Conservation (phyloP, 805 yeast genomes). For the Yarrowia sp. region DNA sequence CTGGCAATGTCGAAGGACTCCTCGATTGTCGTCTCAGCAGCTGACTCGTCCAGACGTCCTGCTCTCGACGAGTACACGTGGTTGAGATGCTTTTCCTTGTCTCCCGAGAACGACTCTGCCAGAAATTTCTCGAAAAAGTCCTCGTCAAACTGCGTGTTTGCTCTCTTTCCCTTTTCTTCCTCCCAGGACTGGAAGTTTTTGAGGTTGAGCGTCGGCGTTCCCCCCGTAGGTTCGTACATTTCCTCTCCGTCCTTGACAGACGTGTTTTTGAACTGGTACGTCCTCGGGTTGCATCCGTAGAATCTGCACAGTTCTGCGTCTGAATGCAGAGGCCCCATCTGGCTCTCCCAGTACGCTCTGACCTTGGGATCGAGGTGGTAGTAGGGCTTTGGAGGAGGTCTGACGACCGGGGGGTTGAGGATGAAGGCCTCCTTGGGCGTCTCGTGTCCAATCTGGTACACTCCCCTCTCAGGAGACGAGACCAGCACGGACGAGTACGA, state of each 20-base stretch:
- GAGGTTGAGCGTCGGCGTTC: slow-evolving; percentile 9
- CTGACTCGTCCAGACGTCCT: slow-evolving; percentile 11
- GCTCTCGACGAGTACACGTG: slow-evolving; percentile 23
- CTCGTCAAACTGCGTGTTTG: slow-evolving; percentile 33
- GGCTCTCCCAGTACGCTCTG: slow-evolving; percentile 26
- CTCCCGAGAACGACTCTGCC: slow-evolving; percentile 23
- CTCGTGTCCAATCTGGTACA: slow-evolving; percentile 33
- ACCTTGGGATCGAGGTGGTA: slow-evolving; percentile 27
- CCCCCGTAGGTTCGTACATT: slow-evolving; percentile 29
- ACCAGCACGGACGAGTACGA: slow-evolving; percentile 30
- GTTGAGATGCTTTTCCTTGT: slow-evolving; percentile 26
- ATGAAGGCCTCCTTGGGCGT: slow-evolving; percentile 22
- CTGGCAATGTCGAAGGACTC: slow-evolving; percentile 21
- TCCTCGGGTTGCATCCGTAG: slow-evolving; percentile 13
- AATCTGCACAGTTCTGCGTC: slow-evolving; percentile 29
- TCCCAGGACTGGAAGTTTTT: slow-evolving; percentile 27
- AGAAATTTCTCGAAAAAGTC: slow-evolving; percentile 33
- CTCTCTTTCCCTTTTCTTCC: slow-evolving; percentile 31
- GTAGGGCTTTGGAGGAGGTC: slow-evolving; percentile 18
- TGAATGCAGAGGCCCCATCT: slow-evolving; percentile 30
- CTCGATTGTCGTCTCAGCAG: slow-evolving; percentile 16
- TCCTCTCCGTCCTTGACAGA: slow-evolving; percentile 30
- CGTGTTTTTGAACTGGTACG: slow-evolving; percentile 35
- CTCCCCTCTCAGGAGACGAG: slow-evolving; percentile 11
- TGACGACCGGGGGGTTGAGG: slow-evolving; percentile 1